phyloP scores from a whole-genome alignment of 345 rosid genomes.

The Eucalyptus decipiens region DNA sequence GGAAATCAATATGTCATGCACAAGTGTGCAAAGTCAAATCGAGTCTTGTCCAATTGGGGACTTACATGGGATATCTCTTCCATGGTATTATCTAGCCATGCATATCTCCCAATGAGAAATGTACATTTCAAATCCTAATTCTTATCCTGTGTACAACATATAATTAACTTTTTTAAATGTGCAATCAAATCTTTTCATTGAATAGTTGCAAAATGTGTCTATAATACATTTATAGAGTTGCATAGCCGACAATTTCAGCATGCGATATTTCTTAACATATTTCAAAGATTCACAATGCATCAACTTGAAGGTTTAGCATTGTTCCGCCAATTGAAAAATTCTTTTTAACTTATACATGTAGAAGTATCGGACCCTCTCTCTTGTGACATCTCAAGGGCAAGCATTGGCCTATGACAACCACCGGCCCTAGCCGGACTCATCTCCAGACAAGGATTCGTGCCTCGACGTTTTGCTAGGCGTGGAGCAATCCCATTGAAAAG shows the following conservation, averaged over 20 bases:
- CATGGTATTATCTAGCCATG: not conserved
- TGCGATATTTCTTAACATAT: not conserved
- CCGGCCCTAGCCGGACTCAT: not conserved
- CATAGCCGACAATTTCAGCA: not conserved
- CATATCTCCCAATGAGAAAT: not conserved
- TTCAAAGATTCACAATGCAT: not conserved
- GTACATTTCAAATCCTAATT: not conserved
- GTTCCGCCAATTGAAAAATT: not conserved
- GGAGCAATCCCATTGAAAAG: not conserved
- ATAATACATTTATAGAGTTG: not conserved
- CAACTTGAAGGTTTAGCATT: not conserved
- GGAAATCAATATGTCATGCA: not conserved
- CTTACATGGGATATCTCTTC: rapidly evolving
- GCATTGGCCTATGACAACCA: not conserved
- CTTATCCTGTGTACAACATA: not conserved
- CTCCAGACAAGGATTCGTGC: not conserved
- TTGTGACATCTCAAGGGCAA: not conserved
- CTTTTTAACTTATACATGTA: not conserved
- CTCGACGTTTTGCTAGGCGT: not conserved
- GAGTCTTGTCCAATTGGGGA: not conserved
- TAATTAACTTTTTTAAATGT: not conserved
- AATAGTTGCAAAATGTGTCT: not conserved
- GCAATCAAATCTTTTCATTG: not conserved
- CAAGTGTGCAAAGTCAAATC: not conserved
- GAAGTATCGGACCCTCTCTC: not conserved